Conservation (phyloP, 1,139 yeast species). For the Candida glucosophila region DNA sequence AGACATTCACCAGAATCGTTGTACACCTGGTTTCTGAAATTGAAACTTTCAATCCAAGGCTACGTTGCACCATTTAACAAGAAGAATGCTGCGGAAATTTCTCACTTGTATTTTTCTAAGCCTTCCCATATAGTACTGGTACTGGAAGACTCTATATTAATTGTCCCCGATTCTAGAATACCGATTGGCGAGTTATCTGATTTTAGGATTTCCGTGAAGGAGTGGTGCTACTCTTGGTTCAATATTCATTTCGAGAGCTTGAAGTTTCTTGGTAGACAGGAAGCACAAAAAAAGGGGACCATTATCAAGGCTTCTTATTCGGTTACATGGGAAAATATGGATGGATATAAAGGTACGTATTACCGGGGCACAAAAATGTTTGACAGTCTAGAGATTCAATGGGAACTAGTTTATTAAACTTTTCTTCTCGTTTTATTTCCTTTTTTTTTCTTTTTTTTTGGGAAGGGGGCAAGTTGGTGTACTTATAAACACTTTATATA, state of each 20-base stretch:
- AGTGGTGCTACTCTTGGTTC: conserved; percentile 22
- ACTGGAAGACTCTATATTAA: no score
- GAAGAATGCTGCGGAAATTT: conserved; percentile 1
- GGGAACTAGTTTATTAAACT: no score
- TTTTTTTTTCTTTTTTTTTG: no score
- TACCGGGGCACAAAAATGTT: conserved; percentile 47
- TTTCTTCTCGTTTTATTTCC: no score
- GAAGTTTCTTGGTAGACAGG: no score
- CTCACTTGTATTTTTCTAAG: conserved; percentile 2
- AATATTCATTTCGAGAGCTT: conserved; percentile 11
- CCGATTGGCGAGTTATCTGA: no score
- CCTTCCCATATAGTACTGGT: conserved; percentile 2
- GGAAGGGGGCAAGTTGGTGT: no score
- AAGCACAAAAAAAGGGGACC: not conserved
- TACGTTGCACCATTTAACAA: no score
- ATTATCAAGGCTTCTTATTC: conserved; percentile 4
- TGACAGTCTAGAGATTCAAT: conserved; percentile 34
- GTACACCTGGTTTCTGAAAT: no score
- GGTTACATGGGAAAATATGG: conserved; percentile 63
- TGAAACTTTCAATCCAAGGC: not conserved
- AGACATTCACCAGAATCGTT: no score
- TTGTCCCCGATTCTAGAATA: no score
- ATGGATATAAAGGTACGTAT: conserved; percentile 60
- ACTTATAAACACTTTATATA: no score
- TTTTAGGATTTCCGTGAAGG: conserved; percentile 8